Evolutionary conservation across 2,329 filamentous ascomycete species (phyloP), one percentile per base, ranked within the genome.

Genomic region (Cercospora citrullina): DNA sequence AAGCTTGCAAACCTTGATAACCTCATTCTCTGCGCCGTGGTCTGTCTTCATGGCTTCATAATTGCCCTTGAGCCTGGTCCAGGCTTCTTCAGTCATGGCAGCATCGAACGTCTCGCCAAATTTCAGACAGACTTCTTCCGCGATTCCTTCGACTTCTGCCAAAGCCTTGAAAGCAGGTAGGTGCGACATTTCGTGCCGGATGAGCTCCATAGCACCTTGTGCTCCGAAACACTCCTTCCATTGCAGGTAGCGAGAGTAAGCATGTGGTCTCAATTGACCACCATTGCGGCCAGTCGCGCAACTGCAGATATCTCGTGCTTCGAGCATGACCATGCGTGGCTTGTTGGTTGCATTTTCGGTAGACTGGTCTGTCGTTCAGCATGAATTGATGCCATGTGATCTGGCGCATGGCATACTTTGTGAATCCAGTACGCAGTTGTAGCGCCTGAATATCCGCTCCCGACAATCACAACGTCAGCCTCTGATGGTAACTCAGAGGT

Each of bases 381-480:
- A 58, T 57, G 45, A 53, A 6, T 57, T 58, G 18, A 2, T 33
- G 21, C 23, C 31, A 28, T n/a, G 14, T 14, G 16, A 31, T 16
- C 28, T 48, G 9, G 48, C 23, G 23, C 21, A 30, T 26, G 14
- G 64, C 59, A 36, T 64, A 69, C 75, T 65, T 75, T 76, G 42
- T 74, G 70, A 5, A 78, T 66, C 72, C 75, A 77, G 53, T 76
- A 77, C 12, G 76, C 74, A 4, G 73, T 69, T 6, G 76, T 64
- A 23, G 75, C 73, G 8, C 80, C 77, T 36, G 76, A 74, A 63
- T 84, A 84, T 12, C 84, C 84, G n/a, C 84, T 84, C 18, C 84
- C 84, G n/a, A 86, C 75, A 45, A 86, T 83, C 7, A 77, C 75
- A 12, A 84, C 80, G 75, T 84, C 82, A 18, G 81, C 78, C 68